Evolutionary conservation across 1,284 basidiomycete genomes (phyloP).

Genomic region (Apiotrichum sp.): DNA sequence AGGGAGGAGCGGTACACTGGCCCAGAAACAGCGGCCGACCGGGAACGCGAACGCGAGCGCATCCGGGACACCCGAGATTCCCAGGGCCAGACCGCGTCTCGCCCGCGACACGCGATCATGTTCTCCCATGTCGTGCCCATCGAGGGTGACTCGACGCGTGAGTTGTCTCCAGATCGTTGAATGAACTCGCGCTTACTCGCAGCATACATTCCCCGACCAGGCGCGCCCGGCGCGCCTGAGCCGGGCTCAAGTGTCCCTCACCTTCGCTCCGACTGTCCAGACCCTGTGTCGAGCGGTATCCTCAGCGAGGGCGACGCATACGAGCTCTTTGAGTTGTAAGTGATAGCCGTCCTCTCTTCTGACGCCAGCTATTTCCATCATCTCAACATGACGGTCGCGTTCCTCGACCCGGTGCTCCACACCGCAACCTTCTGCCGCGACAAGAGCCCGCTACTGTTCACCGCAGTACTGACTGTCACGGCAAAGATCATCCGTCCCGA

Average conservation of each 20-base stretch:
- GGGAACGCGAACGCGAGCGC: neutral
- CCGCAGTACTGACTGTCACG: slow-evolving; percentile 45
- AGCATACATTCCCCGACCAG: slow-evolving; percentile 13
- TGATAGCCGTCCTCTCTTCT: neutral
- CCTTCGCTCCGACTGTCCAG: slow-evolving; percentile 19
- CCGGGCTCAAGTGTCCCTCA: neutral
- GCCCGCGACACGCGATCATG: slow-evolving; percentile 11
- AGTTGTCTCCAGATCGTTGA: neutral
- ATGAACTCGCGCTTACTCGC: neutral
- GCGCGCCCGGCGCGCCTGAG: neutral
- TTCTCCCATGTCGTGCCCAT: slow-evolving; percentile 28
- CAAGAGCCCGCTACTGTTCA: slow-evolving; percentile 44
- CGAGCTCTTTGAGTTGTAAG: slow-evolving; percentile 39
- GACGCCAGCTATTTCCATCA: slow-evolving; percentile 30
- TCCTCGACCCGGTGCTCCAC: slow-evolving; percentile 43
- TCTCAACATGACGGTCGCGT: slow-evolving; percentile 31
- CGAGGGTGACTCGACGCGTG: slow-evolving; percentile 26
- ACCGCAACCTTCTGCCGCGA: slow-evolving; percentile 38
- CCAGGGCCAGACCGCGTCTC: neutral
- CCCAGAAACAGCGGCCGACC: too few relatives aligned
- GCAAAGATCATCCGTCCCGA: slow-evolving; percentile 43
- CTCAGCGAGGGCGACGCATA: slow-evolving; percentile 27
- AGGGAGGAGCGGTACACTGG: neutral
- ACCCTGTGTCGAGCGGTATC: slow-evolving; percentile 36
- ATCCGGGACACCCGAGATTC: too few relatives aligned